These are phyloP conservation scores for Paraconiothyrium sp. DNA, from an alignment of 2,329 filamentous ascomycete genomes.

Conservation along the genomic window DNA sequence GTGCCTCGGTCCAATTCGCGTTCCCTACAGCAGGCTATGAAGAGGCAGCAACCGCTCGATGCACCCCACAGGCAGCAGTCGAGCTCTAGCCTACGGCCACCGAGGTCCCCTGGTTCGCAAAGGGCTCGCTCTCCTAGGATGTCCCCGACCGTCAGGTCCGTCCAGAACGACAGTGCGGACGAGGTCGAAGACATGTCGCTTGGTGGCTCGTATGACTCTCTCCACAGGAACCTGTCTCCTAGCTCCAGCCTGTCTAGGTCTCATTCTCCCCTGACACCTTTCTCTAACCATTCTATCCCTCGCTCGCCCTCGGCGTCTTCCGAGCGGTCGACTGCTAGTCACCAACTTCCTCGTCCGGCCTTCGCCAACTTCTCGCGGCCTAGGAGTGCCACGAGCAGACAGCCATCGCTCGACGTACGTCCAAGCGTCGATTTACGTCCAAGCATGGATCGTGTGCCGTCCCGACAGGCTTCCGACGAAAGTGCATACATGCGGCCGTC, in stretches of 20 bases:
- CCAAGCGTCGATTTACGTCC: constrained; percentile 47
- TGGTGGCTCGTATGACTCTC: constrained; percentile 69
- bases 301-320: constrained; percentile 88
- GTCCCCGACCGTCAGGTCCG: constrained; percentile 58
- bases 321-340: constrained; percentile 73
- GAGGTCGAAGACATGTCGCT: constrained; percentile 75
- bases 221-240: constrained; percentile 79
- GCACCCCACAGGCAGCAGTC: constrained; percentile 41
- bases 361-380: constrained; percentile 92
- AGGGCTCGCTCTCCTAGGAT: constrained; percentile 43
- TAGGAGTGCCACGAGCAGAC: constrained; percentile 75
- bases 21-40: constrained; percentile 44
- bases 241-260: constrained; percentile 71
- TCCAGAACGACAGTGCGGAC: constrained; percentile 64
- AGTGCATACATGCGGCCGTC: constrained; percentile 50
- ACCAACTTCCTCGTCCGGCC: constrained; percentile 72
- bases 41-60: constrained; percentile 53
- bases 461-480: constrained; percentile 49
- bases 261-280: constrained; percentile 72
- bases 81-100: constrained; percentile 48
- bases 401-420: constrained; percentile 53
- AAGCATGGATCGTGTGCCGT: constrained; percentile 43
- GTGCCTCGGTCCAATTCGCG: constrained; percentile 42
- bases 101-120: constrained; percentile 51
- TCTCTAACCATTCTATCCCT: constrained; percentile 64